Evolutionary conservation across 2,329 filamentous ascomycete species (phyloP), one percentile per base, ranked within the genome.

Genomic region (Ampelomyces quisqualis): DNA sequence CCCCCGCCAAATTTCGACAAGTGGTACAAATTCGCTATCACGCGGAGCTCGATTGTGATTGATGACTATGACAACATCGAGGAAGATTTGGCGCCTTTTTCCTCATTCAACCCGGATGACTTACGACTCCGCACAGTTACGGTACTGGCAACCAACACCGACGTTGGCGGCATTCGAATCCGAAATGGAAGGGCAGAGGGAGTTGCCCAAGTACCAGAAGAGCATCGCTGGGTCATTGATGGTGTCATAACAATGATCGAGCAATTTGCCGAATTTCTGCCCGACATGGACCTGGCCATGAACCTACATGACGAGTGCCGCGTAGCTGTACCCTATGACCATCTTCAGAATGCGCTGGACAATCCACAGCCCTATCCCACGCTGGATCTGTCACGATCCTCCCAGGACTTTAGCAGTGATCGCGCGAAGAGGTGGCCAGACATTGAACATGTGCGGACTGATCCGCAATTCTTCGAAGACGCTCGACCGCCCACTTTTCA

Each of bases 231-330:
- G 78, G 79, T 81, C 75, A 68, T 82, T 7, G 72, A 77, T 21
- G 78, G 77, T 17, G 69, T 77, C 1, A 66, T 73, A 1, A 55
- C 68, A 5, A 78, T 83, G 69, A 77, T 83, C 21, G 68, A 57
- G 22, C 54, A 60, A 7, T 62, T 82, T 49, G 70, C 71, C 1
- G 57, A 77, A 40, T 70, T 73, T 49, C 69, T 83, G 20, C 80
- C 80, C 0, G 79, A 83, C 45, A 83, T 84, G 80, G 79, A 82
- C 53, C 60, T 84, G 24, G 78, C 76, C 1, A 77, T 83, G 64
- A 83, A 83, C 45, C 56, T 82, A n/a, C 80, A 82, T 44, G 78
- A 82, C 47, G 78, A 82, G 52, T 73, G 73, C 32, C 73, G 80
- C 8, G 74, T 82, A 8, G 75, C 76, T 19, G 73, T 81, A 2